Evolutionary conservation across 192 early-diverging fungal genomes (phyloP).

Genomic region (Rhizophagus clarus): DNA sequence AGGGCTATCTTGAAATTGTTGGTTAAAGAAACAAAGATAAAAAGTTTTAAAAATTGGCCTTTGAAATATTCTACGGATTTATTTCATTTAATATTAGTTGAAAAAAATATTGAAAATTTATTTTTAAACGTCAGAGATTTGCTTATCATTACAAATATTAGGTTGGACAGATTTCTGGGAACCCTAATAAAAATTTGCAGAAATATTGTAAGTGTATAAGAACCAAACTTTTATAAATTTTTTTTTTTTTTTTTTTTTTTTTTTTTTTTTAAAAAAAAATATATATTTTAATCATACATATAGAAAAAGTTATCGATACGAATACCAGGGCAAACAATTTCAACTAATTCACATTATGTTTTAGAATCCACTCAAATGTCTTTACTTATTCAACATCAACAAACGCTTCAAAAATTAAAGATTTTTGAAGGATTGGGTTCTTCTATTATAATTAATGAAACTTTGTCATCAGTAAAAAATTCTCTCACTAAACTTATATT

Average conservation of each 20-base stretch:
- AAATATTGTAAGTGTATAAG: background rate
- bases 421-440: background rate
- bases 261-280: background rate
- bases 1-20: background rate
- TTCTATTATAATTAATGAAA: background rate
- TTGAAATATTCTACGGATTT: background rate
- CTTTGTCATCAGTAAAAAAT: background rate
- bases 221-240: too few relatives aligned
- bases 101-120: background rate
- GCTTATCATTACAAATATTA: background rate
- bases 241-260: background rate
- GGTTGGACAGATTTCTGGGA: background rate
- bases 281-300: background rate
- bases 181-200: background rate
- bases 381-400: background rate
- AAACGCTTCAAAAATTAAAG: background rate
- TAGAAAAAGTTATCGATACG: background rate
- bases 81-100: background rate
- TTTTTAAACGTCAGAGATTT: background rate
- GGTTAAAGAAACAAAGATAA: background rate
- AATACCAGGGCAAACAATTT: background rate
- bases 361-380: background rate
- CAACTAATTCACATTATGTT: background rate
- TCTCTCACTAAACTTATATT: background rate
- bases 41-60: background rate